These are phyloP conservation scores for Chrysanthemum seticuspe DNA, from an alignment of 129 eudicot genomes.

Conservation along the genomic window DNA sequence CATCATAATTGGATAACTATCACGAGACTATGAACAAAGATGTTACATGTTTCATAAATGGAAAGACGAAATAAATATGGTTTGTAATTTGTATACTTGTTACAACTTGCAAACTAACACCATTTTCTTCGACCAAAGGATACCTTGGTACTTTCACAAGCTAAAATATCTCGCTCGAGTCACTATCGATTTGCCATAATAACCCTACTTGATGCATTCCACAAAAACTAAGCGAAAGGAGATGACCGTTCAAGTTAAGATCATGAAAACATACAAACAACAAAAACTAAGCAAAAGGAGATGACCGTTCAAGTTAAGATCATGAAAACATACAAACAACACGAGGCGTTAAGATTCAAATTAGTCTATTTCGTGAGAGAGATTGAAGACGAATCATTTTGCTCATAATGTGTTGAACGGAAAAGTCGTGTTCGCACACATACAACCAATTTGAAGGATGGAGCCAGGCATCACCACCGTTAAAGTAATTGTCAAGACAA, in stretches of 20 bases:
- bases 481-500: slow-evolving; percentile 16
- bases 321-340: slow-evolving; percentile 7
- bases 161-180: slow-evolving; percentile 24
- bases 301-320: slow-evolving; percentile 21
- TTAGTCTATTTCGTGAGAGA: slow-evolving; percentile 15
- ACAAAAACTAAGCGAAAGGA: not conserved
- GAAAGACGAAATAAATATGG: not conserved
- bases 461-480: slow-evolving; percentile 23
- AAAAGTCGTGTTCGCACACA: slow-evolving; percentile 6
- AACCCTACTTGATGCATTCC: slow-evolving; percentile 1
- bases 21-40: slow-evolving; percentile 3
- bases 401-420: not conserved
- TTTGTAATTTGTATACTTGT: slow-evolving; percentile 5
- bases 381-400: slow-evolving; percentile 7
- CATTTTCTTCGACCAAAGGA: not conserved
- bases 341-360: slow-evolving; percentile 13
- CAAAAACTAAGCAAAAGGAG: not conserved
- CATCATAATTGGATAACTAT: slow-evolving; percentile 16
- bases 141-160: slow-evolving; percentile 13
- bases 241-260: slow-evolving; percentile 27
- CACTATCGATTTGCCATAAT: slow-evolving; percentile 18
- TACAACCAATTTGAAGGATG: slow-evolving; percentile 20
- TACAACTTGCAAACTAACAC: slow-evolving; percentile 6
- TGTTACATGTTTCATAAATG: not conserved
- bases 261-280: slow-evolving; percentile 4